These are phyloP conservation scores for Funneliformis geosporum DNA, from an alignment of 192 early-diverging fungal species.

Conservation along the genomic window DNA sequence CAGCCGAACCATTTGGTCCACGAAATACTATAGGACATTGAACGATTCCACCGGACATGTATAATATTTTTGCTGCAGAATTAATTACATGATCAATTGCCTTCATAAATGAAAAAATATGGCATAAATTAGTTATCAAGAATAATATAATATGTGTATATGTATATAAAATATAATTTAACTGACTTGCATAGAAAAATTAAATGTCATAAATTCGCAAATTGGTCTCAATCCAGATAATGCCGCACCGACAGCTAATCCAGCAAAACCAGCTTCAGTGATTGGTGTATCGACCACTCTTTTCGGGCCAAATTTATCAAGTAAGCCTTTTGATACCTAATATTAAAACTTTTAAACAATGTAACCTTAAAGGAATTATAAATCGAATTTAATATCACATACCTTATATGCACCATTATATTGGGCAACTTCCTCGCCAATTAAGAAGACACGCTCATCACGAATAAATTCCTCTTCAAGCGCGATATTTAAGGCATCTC, in stretches of 20 bases:
- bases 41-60: conserved; percentile 93
- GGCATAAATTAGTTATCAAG: neutral
- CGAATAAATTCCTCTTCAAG: conserved; percentile 95
- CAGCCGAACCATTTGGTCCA: conserved; percentile 97
- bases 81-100: conserved; percentile 99
- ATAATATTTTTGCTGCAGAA: conserved; percentile 97
- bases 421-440: conserved; percentile 98
- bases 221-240: conserved; percentile 92
- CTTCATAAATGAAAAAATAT: conserved; percentile 44
- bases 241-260: conserved; percentile 93
- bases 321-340: conserved; percentile 92
- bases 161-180: neutral
- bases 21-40: conserved; percentile 96
- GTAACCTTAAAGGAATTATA: neutral
- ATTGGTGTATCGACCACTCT: conserved; percentile 98
- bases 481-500: conserved; percentile 96
- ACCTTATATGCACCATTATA: conserved; percentile 99
- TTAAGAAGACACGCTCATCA: conserved; percentile 88
- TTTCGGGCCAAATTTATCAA: conserved; percentile 97
- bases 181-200: conserved; percentile 98
- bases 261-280: conserved; percentile 97
- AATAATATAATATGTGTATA: neutral
- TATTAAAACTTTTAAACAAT: neutral
- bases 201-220: conserved; percentile 99
- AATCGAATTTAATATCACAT: conserved; percentile 17